Evolutionary conservation across 495 filamentous ascomycete species (phyloP), one percentile per base, ranked within the genome.

Genomic region (Halenospora varia): DNA sequence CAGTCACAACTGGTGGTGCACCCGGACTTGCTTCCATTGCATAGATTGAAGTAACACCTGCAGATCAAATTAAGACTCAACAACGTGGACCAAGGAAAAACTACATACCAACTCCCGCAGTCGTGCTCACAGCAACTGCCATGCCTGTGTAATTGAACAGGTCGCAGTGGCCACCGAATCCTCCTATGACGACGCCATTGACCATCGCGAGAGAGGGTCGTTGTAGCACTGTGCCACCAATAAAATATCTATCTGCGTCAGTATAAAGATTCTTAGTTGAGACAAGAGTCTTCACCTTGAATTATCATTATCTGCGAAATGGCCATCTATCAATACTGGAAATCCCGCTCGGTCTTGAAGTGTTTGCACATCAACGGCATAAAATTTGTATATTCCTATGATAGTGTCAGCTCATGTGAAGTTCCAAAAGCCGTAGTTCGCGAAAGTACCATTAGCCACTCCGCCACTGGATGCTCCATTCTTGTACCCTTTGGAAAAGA

Each of bases 161-260:
- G 50, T 75, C 75, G 51, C 75, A 78, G 58, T 77, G 75, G n/a
- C 72, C 71, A 25, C 69, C 75, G 59, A 77, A 78, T 1, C 59
- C 73, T 10, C 66, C 73, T 41, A 71, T 64, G 3, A 77, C 62
- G 18, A 65, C 57, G 13, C 60, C 62, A 48, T 66, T 67, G 0
- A 70, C 51, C 26, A 66, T 50, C 0, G 61, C 61, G 29, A 76
- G 47, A 3, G 73, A 64, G 0, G 75, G 72, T 39, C 74, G 63
- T 63, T 77, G 74, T 13, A 76, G 61, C 23, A 75, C 63, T 9
- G 68, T 71, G 9, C 75, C 75, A 10, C 75, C 74, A 51, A 75
- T 55, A 48, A 77, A 77, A 41, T 75, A 76, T 56, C 54, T 60
- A 11, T 23, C 1, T 42, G n/a, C 48, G 6, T 22, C 51, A 54